Evolutionary conservation across 805 yeast species (phyloP), one percentile per base, ranked within the genome.

Genomic region (Brettanomyces naardenensis): DNA sequence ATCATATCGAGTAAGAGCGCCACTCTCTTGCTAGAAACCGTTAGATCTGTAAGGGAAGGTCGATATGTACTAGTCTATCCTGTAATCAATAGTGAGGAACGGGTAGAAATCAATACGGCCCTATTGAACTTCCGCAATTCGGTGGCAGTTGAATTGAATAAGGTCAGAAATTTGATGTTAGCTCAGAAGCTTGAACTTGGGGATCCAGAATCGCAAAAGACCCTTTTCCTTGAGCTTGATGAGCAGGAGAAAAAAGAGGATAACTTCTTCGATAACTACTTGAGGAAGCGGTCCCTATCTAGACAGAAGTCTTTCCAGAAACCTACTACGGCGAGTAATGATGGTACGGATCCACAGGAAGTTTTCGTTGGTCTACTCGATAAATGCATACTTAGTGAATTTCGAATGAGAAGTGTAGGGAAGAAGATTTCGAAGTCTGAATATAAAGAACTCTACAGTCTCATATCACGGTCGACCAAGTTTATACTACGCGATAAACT

Each of bases 391-490:
- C 44, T 56, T 11, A 53, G 62, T 33, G 69, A 67, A 29, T 48
- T 66, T 31, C 51, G 65, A 28, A 40, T 63, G 21, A 42, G 66
- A 33, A 59, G 58, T 11, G 44, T 64, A 43, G 59, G 30, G 49
- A 45, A 44, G 6, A 41, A 32, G n/a, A 34, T 47, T 35, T 50
- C 39, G 44, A 53, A 40, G 21, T 52, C 29, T 44, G 64, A 40
- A 42, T 58, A 46, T 53, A 59, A 42, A 46, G 60, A 49, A n/a
- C 44, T 67, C n/a, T 61, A 58, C 45, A 50, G 56, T 35, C 54
- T 60, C 42, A 54, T 67, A 0, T 59, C 51, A 39, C 53, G 55
- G 35, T 58, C 69, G 0, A 54, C 67, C 3, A 62, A 61, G 39
- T 67, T 66, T 39, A 54, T 67, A 6, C 55, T 63, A 29, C 48